These are phyloP conservation scores for Castanopsis chinensis DNA, from an alignment of 306 rosid genomes.

Conservation along the genomic window DNA sequence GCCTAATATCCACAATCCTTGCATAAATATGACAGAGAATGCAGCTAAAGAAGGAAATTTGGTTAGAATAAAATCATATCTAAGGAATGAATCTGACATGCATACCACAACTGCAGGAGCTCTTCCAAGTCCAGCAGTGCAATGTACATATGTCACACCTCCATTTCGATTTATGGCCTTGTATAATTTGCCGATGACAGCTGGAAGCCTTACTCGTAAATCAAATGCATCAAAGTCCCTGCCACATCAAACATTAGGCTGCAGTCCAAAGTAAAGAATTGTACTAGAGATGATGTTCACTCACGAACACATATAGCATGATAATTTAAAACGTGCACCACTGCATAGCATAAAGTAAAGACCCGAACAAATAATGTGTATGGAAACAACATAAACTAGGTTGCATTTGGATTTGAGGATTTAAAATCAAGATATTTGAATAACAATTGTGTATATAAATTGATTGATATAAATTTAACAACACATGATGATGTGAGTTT, in stretches of 20 bases:
- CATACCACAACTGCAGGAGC: slow-evolving; percentile 91
- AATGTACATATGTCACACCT: slow-evolving; percentile 86
- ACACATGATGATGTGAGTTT: no score
- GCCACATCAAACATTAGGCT: slow-evolving; percentile 34
- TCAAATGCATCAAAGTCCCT: slow-evolving; percentile 94
- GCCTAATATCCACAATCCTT: neutral
- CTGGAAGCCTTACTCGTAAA: slow-evolving; percentile 76
- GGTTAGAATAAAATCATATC: neutral
- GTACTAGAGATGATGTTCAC: slow-evolving; percentile 9
- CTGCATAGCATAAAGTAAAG: neutral
- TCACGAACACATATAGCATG: neutral
- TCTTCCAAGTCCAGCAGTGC: slow-evolving; percentile 99
- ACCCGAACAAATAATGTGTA: neutral
- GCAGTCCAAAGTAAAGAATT: slow-evolving; percentile 20
- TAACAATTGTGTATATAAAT: no score
- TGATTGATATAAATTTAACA: no score
- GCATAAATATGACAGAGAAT: neutral
- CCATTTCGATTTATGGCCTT: slow-evolving; percentile 74
- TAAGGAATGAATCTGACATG: slow-evolving; percentile 20
- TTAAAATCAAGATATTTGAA: no score
- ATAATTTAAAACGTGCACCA: slow-evolving; percentile 1
- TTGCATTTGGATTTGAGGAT: no score
- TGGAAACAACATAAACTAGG: neutral
- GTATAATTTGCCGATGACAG: slow-evolving; percentile 72
- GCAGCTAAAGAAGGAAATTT: slow-evolving; percentile 1